Percentiles rank a stretch among this genome's conserved stretches.
Evolutionary conservation across 2,329 filamentous ascomycete genomes (phyloP).

Genomic region (Phialophora macrospora): DNA sequence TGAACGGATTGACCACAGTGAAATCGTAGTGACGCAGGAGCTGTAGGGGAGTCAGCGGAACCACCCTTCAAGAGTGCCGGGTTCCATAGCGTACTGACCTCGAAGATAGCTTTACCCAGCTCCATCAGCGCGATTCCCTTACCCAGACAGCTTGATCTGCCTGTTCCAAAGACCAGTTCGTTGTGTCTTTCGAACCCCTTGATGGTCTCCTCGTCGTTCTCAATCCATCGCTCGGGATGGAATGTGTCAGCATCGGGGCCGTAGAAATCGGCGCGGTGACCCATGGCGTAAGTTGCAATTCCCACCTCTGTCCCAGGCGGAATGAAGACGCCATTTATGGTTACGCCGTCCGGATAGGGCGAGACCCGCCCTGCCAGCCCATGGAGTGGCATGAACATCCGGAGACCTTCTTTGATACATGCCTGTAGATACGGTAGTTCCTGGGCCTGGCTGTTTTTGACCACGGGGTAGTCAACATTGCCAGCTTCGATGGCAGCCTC

Average conservation of each 20-base stretch:
- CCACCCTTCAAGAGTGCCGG: not conserved
- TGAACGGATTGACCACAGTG: constrained; percentile 5
- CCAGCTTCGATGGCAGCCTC: constrained; percentile 18
- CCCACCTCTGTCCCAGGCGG: constrained; percentile 9
- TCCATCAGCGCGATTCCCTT: constrained; percentile 57
- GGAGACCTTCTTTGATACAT: constrained; percentile 52
- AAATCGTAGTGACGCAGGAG: constrained; percentile 8
- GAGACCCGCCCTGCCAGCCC: not conserved
- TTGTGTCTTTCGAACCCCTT: constrained; percentile 49
- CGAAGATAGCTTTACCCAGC: constrained; percentile 49
- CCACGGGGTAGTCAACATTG: constrained; percentile 18
- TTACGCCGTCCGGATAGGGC: not conserved
- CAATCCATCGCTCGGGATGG: constrained; percentile 58
- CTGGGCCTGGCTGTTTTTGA: constrained; percentile 43
- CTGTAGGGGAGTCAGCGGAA: constrained; percentile 2
- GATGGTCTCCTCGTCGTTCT: constrained; percentile 44
- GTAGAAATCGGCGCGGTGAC: constrained; percentile 45
- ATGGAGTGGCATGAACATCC: constrained; percentile 7
- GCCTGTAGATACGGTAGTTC: constrained; percentile 56
- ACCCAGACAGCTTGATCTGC: constrained; percentile 54
- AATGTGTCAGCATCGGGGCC: constrained; percentile 52
- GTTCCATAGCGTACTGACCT: not conserved
- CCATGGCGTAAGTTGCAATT: constrained; percentile 43
- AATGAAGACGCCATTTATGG: not conserved
- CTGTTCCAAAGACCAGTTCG: constrained; percentile 54